phyloP scores from a whole-genome alignment of 352 stramenopile species.

The Phytophthora rubi region DNA sequence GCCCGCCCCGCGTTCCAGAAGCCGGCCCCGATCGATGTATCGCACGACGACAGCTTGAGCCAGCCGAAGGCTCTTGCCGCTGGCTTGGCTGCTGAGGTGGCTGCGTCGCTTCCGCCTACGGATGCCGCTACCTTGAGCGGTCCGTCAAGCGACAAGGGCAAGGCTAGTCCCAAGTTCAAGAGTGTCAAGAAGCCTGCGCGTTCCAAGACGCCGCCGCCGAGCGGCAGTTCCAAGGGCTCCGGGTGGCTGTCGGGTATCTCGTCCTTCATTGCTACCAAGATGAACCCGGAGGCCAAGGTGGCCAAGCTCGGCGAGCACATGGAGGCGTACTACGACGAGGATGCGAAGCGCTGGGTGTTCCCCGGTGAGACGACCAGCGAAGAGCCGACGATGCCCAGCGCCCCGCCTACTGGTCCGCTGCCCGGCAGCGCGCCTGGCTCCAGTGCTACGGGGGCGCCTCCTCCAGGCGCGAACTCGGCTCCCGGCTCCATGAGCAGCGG shows the following conservation, averaged over 20 bases:
- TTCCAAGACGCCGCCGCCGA: slow-evolving; percentile 83
- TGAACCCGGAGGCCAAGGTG: slow-evolving; percentile 87
- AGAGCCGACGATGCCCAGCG: slow-evolving; percentile 66
- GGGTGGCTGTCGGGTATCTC: slow-evolving; percentile 70
- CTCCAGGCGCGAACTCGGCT: slow-evolving; percentile 58
- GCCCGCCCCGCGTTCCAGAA: slow-evolving; percentile 28
- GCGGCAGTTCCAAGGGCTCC: slow-evolving; percentile 62
- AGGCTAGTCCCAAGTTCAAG: slow-evolving; percentile 70
- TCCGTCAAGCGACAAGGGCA: slow-evolving; percentile 78
- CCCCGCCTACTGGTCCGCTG: slow-evolving; percentile 71
- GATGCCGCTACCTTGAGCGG: slow-evolving; percentile 39
- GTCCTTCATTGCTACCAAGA: slow-evolving; percentile 75
- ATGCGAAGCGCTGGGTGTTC: slow-evolving; percentile 90
- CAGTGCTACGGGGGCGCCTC: slow-evolving; percentile 43
- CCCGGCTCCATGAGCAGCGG: slow-evolving; percentile 68
- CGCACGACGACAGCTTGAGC: slow-evolving; percentile 13
- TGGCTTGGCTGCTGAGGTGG: slow-evolving; percentile 22
- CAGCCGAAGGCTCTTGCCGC: slow-evolving; percentile 27
- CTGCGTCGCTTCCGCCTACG: slow-evolving; percentile 24
- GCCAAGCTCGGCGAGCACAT: slow-evolving; percentile 80
- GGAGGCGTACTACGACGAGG: slow-evolving; percentile 84
- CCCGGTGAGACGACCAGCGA: slow-evolving; percentile 75
- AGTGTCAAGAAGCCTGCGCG: slow-evolving; percentile 62
- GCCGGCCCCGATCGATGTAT: slow-evolving; percentile 16
- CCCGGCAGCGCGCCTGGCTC: slow-evolving; percentile 57